phyloP scores from a whole-genome alignment of 1,284 basidiomycete genomes.

The Microbotryum lychnidis-dioicae region DNA sequence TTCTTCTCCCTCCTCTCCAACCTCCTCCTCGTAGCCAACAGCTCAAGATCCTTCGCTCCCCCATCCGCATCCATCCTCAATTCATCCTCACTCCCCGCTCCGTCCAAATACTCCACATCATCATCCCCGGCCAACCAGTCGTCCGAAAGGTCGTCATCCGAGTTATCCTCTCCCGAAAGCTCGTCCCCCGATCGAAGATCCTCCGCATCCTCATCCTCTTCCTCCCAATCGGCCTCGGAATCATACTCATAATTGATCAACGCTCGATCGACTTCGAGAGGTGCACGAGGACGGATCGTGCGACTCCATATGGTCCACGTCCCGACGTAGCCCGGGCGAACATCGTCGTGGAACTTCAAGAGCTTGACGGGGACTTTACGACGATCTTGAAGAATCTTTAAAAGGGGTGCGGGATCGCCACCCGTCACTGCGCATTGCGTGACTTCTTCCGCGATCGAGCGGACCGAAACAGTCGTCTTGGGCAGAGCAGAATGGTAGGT shows the following conservation, averaged over 20 bases:
- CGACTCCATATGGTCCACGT: constrained; percentile 71
- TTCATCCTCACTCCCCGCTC: constrained; percentile 52
- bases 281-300: constrained; percentile 61
- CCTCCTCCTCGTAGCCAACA: constrained; percentile 44
- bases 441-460: constrained; percentile 52
- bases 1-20: constrained; percentile 38
- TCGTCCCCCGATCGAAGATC: constrained; percentile 33
- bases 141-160: constrained; percentile 27
- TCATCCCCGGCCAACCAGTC: constrained; percentile 51
- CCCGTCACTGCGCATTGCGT: constrained; percentile 67
- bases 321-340: constrained; percentile 69
- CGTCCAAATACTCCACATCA: constrained; percentile 44
- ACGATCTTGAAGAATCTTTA: constrained; percentile 53
- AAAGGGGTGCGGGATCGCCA: constrained; percentile 51
- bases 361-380: constrained; percentile 58
- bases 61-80: constrained; percentile 65
- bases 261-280: constrained; percentile 60
- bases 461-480: constrained; percentile 39
- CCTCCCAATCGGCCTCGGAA: constrained; percentile 78
- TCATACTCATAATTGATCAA: constrained; percentile 72
- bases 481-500: constrained; percentile 19
- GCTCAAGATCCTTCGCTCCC: constrained; percentile 49
- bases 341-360: constrained; percentile 64
- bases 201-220: constrained; percentile 60
- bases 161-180: constrained; percentile 26